phyloP scores from a whole-genome alignment of 345 rosid genomes.

The Kernera saxatilis region DNA sequence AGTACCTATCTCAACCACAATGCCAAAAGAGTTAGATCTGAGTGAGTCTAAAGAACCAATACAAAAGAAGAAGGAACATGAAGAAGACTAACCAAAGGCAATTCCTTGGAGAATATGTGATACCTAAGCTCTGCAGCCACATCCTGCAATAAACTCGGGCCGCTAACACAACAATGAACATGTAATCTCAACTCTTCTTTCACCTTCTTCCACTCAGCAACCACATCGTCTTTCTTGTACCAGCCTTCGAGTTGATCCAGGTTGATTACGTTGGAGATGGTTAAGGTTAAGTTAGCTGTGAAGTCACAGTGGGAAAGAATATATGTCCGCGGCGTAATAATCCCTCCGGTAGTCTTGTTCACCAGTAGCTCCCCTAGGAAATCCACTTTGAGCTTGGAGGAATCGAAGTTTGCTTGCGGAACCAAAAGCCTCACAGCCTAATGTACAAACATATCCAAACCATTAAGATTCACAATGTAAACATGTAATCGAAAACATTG shows the following conservation, averaged over 20 bases:
- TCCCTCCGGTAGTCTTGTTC: conserved; percentile 30
- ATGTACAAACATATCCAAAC: conserved; percentile 8
- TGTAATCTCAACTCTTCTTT: conserved; percentile 56
- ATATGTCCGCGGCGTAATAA: conserved; percentile 63
- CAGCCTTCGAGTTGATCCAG: conserved; percentile 86
- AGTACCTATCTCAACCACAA: conserved; percentile 49
- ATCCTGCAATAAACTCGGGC: conserved; percentile 60
- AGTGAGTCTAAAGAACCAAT: background rate
- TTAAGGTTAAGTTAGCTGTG: conserved; percentile 79
- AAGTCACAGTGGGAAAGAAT: conserved; percentile 89
- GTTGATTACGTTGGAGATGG: conserved; percentile 70
- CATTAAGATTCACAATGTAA: background rate
- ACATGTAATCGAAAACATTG: background rate
- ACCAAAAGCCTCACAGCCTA: conserved; percentile 74
- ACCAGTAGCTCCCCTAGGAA: conserved; percentile 36
- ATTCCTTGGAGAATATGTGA: conserved; percentile 86
- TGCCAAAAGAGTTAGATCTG: background rate
- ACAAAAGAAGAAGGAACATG: background rate
- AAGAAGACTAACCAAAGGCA: conserved; percentile 65
- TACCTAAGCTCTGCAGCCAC: conserved; percentile 86
- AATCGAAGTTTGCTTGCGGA: conserved; percentile 81
- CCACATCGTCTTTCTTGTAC: conserved; percentile 85
- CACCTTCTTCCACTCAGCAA: conserved; percentile 87
- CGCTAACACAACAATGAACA: conserved; percentile 78
- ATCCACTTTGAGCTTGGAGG: conserved; percentile 76